Evolutionary conservation across 306 rosid genomes (phyloP), one percentile per base, ranked within the genome.

Genomic region (Herpetospermum pedunculosum): DNA sequence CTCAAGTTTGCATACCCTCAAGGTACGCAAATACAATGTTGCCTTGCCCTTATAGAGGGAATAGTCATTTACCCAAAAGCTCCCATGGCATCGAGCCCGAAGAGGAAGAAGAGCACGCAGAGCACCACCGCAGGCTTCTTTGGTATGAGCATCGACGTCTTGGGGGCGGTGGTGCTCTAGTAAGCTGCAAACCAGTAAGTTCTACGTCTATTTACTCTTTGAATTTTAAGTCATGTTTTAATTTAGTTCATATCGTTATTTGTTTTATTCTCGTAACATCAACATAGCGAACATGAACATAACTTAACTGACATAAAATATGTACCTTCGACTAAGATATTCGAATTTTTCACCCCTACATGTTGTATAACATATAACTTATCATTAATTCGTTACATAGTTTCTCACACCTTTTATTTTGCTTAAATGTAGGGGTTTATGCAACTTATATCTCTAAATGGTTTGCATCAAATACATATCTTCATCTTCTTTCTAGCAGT

Each of bases 401-500:
- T 59, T 15, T 30, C 67, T 59, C 38, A 26, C 21, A 59, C 8
- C 9, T 30, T 59, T 2, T 15, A 62, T 34, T 62, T 34, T 52
- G 10, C 65, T 76, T 69, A 13, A 32, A 3, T 81, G 73, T 72
- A 94, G 98, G 98, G 98, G 0, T 6, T 75, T 14, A 46, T 26
- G 52, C 92, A 97, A 32, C 89, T 94, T 55, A 94, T 94, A 72
- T 89, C 98, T 2, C 75, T 88, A 52, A 28, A 76, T 62, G 98
- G 88, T 47, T 78, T 94, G 59, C 98, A 94, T 84, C 98, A 94
- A 76, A 70, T 92, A 23, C 98, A 92, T 83, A 92, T 92, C 84
- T 92, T 92, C 90, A 92, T 92, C 79, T 92, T 92, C 83, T 92
- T 92, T 84, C 83, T 92, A 82, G 98, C 98, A 2, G 87, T 87